These are phyloP conservation scores for Sungouiella thailandica DNA, from an alignment of 805 yeast genomes.

Conservation along the genomic window DNA sequence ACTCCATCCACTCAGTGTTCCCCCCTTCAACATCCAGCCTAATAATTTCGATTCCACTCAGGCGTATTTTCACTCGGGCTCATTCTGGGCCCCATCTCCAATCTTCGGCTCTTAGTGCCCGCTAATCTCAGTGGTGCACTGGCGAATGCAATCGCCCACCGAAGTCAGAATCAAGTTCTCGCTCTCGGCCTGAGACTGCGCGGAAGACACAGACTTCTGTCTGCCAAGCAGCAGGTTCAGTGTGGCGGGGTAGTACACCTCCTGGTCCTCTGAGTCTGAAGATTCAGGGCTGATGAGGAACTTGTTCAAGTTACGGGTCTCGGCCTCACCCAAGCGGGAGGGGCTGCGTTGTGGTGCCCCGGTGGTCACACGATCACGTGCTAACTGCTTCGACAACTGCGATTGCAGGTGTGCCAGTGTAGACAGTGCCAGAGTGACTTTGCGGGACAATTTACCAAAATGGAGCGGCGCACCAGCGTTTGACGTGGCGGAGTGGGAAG, in stretches of 20 bases:
- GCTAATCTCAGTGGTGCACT: constrained; percentile 34
- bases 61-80: background rate
- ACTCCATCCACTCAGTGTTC: too few species aligned
- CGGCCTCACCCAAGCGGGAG: background rate
- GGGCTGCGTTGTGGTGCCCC: background rate
- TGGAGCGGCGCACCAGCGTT: constrained; percentile 2
- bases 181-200: constrained; percentile 18
- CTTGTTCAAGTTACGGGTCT: constrained; percentile 6
- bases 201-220: constrained; percentile 14
- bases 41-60: too few species aligned
- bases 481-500: constrained; percentile 9
- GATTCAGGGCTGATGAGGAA: constrained; percentile 24
- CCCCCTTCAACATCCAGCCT: too few species aligned
- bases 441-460: constrained; percentile 9
- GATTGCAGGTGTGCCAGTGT: constrained; percentile 9
- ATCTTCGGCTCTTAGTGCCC: constrained; percentile 11
- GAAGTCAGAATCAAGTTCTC: constrained; percentile 35
- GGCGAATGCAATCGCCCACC: constrained; percentile 38
- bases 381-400: constrained; percentile 23
- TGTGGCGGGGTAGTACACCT: constrained; percentile 5
- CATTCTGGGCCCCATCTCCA: background rate
- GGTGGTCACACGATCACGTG: constrained; percentile 2
- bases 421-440: constrained; percentile 4
- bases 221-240: constrained; percentile 3
- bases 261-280: constrained; percentile 19